These are phyloP conservation scores for Coemansia sp. DNA, from an alignment of 192 early-diverging fungal genomes.

Conservation along the genomic window DNA sequence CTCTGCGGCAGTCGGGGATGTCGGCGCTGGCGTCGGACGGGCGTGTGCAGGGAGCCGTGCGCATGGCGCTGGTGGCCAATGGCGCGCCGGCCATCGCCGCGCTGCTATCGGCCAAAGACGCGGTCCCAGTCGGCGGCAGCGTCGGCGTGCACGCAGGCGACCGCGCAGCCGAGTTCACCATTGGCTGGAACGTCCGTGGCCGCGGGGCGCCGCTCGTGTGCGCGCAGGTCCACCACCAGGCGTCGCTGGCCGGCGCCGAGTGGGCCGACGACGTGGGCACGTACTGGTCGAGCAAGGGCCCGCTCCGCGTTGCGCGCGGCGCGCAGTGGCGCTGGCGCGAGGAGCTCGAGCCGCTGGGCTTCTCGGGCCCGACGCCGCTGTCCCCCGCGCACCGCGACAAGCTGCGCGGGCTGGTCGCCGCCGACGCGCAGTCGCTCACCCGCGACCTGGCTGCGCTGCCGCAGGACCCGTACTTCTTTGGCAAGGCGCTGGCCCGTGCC, in stretches of 20 bases:
- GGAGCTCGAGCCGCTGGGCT: conserved; percentile 36
- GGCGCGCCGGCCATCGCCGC: conserved; percentile 4
- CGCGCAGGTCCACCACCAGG: conserved; percentile 49
- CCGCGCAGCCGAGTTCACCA: conserved; percentile 12
- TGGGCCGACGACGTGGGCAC: conserved; percentile 13
- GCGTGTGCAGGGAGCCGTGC: conserved; percentile 26
- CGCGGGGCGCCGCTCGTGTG: conserved; percentile 18
- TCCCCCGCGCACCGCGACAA: conserved; percentile 6
- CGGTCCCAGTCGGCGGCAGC: conserved; percentile 34
- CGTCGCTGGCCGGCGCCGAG: background rate
- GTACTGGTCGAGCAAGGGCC: conserved; percentile 49
- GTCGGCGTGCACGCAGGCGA: conserved; percentile 9
- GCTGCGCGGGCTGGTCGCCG: conserved; percentile 22
- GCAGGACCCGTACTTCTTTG: conserved; percentile 55
- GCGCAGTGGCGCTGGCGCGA: conserved; percentile 40
- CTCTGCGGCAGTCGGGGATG: conserved; percentile 12
- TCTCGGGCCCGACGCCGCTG: conserved; percentile 27
- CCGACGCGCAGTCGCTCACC: conserved; percentile 21
- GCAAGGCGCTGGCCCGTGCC: conserved; percentile 50
- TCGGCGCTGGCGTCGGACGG: conserved; percentile 9
- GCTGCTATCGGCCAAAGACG: conserved; percentile 17
- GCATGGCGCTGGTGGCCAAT: conserved; percentile 33
- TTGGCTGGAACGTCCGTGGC: conserved; percentile 15
- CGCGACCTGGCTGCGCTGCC: conserved; percentile 11
- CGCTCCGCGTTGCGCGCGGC: conserved; percentile 33